Evolutionary conservation across 306 rosid species (phyloP).

Genomic region (Cicer judaicum): DNA sequence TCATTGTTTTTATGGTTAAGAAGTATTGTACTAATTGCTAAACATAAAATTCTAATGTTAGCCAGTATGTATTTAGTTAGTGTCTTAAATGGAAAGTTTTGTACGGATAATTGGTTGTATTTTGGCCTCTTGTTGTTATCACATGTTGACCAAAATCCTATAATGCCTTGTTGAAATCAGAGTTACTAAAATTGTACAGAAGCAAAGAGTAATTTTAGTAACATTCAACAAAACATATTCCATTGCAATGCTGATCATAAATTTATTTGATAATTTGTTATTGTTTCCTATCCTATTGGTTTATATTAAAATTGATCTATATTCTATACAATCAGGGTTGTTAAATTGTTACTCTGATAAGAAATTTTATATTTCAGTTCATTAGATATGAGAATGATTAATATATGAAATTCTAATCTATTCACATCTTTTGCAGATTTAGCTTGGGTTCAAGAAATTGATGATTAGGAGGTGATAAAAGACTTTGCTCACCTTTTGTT

Average conservation of each 20-base stretch:
- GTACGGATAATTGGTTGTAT: background rate
- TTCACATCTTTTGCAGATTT: conserved; percentile 60
- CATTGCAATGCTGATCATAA: background rate
- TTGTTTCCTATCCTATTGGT: background rate
- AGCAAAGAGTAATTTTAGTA: too few relatives aligned
- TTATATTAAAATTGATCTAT: conserved; percentile 6
- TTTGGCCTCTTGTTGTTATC: background rate
- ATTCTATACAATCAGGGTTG: background rate
- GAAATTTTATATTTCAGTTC: conserved; percentile 1
- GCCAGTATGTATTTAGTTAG: background rate
- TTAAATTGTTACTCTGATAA: conserved; percentile 16
- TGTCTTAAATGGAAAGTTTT: background rate
- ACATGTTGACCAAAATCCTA: too few relatives aligned
- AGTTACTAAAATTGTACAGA: background rate
- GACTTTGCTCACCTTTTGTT: conserved; percentile 24
- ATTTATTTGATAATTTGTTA: background rate
- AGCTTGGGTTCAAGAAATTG: conserved; percentile 93
- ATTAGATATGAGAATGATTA: background rate
- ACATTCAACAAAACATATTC: background rate
- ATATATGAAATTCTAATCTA: conserved; percentile 18
- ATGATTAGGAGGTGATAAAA: conserved; percentile 55
- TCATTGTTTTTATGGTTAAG: too few relatives aligned
- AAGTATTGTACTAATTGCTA: background rate
- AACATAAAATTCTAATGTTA: background rate
- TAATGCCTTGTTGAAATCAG: background rate